Evolutionary conservation across 805 yeast species (phyloP).

Genomic region (Saitoella complicata): DNA sequence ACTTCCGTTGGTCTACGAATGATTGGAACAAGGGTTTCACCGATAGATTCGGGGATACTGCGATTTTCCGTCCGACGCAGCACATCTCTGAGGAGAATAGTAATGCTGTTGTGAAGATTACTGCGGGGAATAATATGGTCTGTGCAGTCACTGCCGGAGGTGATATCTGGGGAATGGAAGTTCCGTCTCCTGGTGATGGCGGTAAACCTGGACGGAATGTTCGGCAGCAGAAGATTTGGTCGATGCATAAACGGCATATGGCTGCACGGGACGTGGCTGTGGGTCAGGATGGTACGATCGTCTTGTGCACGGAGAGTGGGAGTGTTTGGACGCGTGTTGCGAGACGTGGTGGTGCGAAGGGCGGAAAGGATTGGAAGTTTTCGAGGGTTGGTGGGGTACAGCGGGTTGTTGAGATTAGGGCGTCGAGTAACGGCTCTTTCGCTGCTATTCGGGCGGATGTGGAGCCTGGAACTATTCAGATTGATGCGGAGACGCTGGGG

Average conservation of each 20-base stretch:
- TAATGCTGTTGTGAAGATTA: constrained; percentile 8
- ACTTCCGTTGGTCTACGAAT: constrained; percentile 24
- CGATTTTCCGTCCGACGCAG: constrained; percentile 13
- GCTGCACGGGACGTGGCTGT: constrained; percentile 52
- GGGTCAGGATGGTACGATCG: constrained; percentile 48
- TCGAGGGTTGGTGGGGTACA: constrained; percentile 37
- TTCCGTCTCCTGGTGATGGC: neutral
- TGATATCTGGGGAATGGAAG: constrained; percentile 8
- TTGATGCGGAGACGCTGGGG: constrained; percentile 31
- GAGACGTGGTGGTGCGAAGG: constrained; percentile 9
- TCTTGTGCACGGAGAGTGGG: constrained; percentile 56
- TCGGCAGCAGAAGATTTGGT: constrained; percentile 16
- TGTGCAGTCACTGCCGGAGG: constrained; percentile 15
- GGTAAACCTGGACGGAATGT: constrained; percentile 6
- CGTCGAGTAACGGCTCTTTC: constrained; percentile 53
- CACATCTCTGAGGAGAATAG: constrained; percentile 2
- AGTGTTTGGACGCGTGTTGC: constrained; percentile 33
- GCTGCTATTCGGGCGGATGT: constrained; percentile 50
- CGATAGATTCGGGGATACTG: neutral
- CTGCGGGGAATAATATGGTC: constrained; percentile 10
- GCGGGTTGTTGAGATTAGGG: constrained; percentile 42
- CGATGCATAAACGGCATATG: constrained; percentile 29
- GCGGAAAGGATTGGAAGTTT: constrained; percentile 31
- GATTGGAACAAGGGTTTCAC: no score
- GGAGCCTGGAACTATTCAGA: constrained; percentile 39